A percentile compares a stretch with the other conserved stretches of the same genome.
These are phyloP conservation scores for Psilocybe mexicana DNA, from an alignment of 1,284 basidiomycete species.

Conservation along the genomic window DNA sequence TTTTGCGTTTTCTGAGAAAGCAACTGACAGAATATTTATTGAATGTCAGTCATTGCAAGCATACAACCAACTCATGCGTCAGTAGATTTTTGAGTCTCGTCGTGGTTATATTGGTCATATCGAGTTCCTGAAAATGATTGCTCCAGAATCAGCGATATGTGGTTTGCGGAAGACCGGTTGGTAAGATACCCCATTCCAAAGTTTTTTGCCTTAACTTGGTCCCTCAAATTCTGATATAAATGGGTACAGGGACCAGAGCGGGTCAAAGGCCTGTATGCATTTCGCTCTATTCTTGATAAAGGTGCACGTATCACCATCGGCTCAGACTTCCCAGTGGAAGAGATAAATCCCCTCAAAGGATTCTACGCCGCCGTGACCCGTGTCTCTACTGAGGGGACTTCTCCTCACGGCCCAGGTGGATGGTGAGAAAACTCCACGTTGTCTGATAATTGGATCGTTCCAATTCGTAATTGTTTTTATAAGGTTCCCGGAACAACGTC, in stretches of 20 bases:
- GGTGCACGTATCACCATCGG: constrained; percentile 73
- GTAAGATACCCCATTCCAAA: constrained; percentile 39
- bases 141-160: constrained; percentile 82
- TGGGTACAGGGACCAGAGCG: constrained; percentile 70
- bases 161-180: constrained; percentile 79
- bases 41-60: constrained; percentile 54
- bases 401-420: constrained; percentile 79
- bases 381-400: constrained; percentile 68
- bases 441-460: background rate
- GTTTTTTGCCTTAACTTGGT: background rate
- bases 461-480: background rate
- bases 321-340: constrained; percentile 89
- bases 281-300: constrained; percentile 65
- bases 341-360: constrained; percentile 71
- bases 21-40: background rate
- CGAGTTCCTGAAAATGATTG: no score
- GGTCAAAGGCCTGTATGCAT: constrained; percentile 84
- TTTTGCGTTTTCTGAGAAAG: background rate
- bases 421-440: constrained; percentile 53
- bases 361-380: constrained; percentile 87
- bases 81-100: constrained; percentile 28
- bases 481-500: constrained; percentile 80
- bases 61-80: constrained; percentile 89
- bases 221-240: background rate
- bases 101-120: no score